A percentile compares a stretch with the other conserved stretches of the same genome.
Evolutionary conservation across 768 basidiomycete genomes (phyloP).

Genomic region (Tylopilus plumbeoviolaceoides): DNA sequence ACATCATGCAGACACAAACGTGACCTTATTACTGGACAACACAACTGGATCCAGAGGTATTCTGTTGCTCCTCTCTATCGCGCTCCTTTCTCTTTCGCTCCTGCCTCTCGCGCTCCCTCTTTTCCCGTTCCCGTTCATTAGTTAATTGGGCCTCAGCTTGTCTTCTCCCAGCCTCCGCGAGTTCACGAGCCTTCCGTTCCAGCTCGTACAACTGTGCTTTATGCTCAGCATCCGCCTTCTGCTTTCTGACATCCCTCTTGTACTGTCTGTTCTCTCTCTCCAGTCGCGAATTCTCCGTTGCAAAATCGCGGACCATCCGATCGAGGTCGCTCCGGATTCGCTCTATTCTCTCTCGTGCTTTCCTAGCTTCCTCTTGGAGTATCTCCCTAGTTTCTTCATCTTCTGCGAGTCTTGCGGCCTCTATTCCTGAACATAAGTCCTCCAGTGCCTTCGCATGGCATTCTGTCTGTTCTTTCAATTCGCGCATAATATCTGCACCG

Average conservation of each 20-base stretch:
- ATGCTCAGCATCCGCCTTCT: conserved; percentile 19
- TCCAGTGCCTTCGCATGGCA: conserved; percentile 44
- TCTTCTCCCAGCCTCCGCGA: conserved; percentile 19
- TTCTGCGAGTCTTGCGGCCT: conserved; percentile 38
- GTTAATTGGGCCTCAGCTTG: conserved; percentile 18
- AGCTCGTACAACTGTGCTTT: conserved; percentile 17
- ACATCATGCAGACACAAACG: neutral
- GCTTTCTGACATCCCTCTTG: conserved; percentile 15
- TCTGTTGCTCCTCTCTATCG: neutral
- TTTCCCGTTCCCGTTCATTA: conserved; percentile 14
- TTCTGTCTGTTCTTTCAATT: conserved; percentile 41
- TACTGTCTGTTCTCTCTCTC: conserved; percentile 25
- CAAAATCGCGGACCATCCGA: conserved; percentile 36
- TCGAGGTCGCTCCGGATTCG: conserved; percentile 38
- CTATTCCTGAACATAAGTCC: conserved; percentile 42
- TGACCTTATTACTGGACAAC: conserved; percentile 9
- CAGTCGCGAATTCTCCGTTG: conserved; percentile 32
- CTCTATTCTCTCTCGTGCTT: conserved; percentile 40
- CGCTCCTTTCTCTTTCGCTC: neutral
- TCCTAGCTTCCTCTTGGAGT: conserved; percentile 39
- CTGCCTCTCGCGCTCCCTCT: neutral
- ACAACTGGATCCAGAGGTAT: conserved; percentile 1
- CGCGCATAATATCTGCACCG: conserved; percentile 47
- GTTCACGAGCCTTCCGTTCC: conserved; percentile 24
- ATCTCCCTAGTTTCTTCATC: conserved; percentile 43